Conservation (phyloP, 1,284 basidiomycete genomes). For the Dichomitus squalens region DNA sequence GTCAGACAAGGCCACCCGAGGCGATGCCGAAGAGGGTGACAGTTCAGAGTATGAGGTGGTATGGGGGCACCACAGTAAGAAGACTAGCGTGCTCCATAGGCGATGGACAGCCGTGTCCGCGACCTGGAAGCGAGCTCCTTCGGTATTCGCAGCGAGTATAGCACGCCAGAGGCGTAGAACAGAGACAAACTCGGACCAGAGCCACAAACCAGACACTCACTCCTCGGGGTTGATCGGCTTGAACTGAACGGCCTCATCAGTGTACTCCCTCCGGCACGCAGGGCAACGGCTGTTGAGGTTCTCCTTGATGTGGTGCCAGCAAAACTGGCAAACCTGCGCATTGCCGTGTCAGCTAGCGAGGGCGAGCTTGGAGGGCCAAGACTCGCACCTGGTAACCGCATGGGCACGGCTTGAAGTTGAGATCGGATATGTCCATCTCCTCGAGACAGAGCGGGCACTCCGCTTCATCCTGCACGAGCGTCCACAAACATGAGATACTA, state of each 20-base stretch:
- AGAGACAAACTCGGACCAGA: neutral
- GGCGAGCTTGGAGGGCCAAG: neutral
- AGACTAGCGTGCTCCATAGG: no score
- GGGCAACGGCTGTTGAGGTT: slow-evolving; percentile 97
- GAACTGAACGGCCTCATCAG: slow-evolving; percentile 93
- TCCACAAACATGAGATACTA: neutral
- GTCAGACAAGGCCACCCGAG: no score
- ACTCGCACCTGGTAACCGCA: slow-evolving; percentile 92
- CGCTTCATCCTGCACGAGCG: slow-evolving; percentile 79
- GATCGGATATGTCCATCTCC: slow-evolving; percentile 98
- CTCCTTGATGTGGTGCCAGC: slow-evolving; percentile 98
- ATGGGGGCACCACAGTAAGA: no score
- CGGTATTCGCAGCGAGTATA: slow-evolving; percentile 1
- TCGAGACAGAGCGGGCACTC: slow-evolving; percentile 99
- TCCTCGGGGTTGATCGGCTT: slow-evolving; percentile 96
- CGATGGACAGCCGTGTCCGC: no score
- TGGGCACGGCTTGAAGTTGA: slow-evolving; percentile 99
- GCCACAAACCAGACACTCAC: slow-evolving; percentile 74
- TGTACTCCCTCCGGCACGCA: slow-evolving; percentile 93
- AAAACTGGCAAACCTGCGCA: slow-evolving; percentile 94
- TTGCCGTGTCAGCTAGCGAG: neutral
- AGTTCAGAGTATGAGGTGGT: no score
- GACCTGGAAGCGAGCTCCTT: no score
- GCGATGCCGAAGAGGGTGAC: no score
- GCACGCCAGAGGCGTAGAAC: slow-evolving; percentile 1